Evolutionary conservation across 345 rosid genomes (phyloP), one percentile per base, ranked within the genome.

Genomic region (Pistacia vera): DNA sequence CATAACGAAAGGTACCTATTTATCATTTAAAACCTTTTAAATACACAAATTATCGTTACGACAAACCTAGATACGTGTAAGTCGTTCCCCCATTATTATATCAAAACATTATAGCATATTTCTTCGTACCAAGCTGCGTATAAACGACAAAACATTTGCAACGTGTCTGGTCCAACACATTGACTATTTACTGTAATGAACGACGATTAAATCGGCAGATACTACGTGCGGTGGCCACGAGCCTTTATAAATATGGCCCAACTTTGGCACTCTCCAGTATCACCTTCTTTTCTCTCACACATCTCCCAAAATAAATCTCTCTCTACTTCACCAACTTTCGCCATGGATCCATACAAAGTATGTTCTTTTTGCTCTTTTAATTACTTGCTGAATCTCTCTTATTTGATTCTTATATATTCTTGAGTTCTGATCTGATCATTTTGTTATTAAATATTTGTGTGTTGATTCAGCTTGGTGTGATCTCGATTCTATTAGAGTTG

Each of bases 301-400:
- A 25, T n/a, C 8, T 3, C 13, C 3, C 5, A 38, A 2, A 35
- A 14, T 8, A 18, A 28, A n/a, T 3, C 18, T 70, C 73, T n/a
- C 63, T 16, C 1, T 41, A 4, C 46, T 59, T 58, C 65, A 1
- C 12, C 64, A 8, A 0, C 22, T 35, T 30, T 78, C 52, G 66
- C 74, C 77, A 86, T 86, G 90, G 88, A 86, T 84, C 88, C 90
- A 18, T 75, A 77, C 79, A 78, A 79, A 71, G 81, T 79, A 68
- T n/a, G 10, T 7, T 11, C 41, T 38, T 36, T 8, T 60, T 9
- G 11, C 8, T 13, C 36, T 9, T 13, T 16, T 8, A 52, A 41
- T 41, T 63, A 1, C 0, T 57, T n/a, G 4, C 9, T n/a, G 56
- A 52, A 52, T 52, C 56, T 52, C 4, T 60, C 28, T 8, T 13